phyloP scores from a whole-genome alignment of 805 yeast species.

The Diddensiella transvaalensis region DNA sequence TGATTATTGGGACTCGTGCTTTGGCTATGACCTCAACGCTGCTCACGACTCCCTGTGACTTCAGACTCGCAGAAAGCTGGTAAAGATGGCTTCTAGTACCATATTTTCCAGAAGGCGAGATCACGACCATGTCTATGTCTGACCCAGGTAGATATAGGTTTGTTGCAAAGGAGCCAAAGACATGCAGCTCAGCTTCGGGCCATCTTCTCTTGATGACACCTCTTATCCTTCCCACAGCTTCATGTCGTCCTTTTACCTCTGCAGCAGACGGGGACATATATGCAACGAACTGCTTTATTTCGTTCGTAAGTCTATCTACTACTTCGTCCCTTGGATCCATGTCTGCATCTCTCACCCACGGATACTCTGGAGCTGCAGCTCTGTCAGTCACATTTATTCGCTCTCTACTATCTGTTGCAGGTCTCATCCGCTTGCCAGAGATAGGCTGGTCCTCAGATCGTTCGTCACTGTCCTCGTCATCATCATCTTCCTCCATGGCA shows the following conservation, averaged over 20 bases:
- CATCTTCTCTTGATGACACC: slow-evolving; percentile 53
- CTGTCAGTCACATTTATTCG: too few species aligned
- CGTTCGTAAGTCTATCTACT: slow-evolving; percentile 82
- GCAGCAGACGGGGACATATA: slow-evolving; percentile 80
- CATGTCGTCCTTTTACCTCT: slow-evolving; percentile 67
- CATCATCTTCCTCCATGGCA: slow-evolving; percentile 16
- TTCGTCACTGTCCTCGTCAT: not conserved
- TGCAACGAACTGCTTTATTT: slow-evolving; percentile 76
- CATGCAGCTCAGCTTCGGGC: slow-evolving; percentile 76
- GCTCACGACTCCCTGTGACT: slow-evolving; percentile 58
- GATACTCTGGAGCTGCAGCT: slow-evolving; percentile 38
- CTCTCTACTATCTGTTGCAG: not conserved
- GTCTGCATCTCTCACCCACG: slow-evolving; percentile 78
- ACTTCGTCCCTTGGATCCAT: slow-evolving; percentile 74
- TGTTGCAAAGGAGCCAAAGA: slow-evolving; percentile 93
- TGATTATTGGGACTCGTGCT: slow-evolving; percentile 92
- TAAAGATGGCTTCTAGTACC: slow-evolving; percentile 61
- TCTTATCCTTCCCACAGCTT: slow-evolving; percentile 58
- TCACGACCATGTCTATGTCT: slow-evolving; percentile 89
- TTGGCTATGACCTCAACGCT: slow-evolving; percentile 81
- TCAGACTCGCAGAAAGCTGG: slow-evolving; percentile 66
- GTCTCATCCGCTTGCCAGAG: not conserved
- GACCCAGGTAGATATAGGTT: slow-evolving; percentile 92
- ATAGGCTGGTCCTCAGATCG: not conserved
- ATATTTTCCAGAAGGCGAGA: slow-evolving; percentile 55